Evolutionary conservation across 1,284 basidiomycete species (phyloP).

Genomic region (Amylostereum chailletii): DNA sequence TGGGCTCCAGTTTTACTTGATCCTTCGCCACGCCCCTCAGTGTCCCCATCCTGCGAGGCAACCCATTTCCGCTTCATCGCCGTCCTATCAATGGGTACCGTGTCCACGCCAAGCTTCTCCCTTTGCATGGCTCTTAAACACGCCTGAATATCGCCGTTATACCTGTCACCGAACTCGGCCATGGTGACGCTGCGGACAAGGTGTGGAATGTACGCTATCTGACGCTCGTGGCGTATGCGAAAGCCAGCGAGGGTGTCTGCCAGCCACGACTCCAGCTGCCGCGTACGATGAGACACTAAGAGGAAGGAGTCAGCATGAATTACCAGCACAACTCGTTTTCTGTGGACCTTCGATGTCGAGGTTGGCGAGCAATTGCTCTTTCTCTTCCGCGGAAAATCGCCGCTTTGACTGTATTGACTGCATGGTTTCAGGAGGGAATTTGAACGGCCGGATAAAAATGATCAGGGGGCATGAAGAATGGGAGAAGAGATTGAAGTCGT

Average conservation of each 20-base stretch:
- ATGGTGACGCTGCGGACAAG: slow-evolving; percentile 63
- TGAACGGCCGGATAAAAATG: too few relatives aligned
- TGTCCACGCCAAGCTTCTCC: slow-evolving; percentile 32
- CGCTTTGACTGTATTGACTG: too few relatives aligned
- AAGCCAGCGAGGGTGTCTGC: slow-evolving; percentile 63
- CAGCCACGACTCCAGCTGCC: slow-evolving; percentile 65
- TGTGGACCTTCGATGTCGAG: slow-evolving; percentile 67
- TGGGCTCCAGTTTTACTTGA: slow-evolving; percentile 14
- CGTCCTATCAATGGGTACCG: slow-evolving; percentile 50
- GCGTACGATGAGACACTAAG: slow-evolving; percentile 59
- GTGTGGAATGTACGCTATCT: slow-evolving; percentile 66
- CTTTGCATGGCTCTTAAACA: slow-evolving; percentile 58
- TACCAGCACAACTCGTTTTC: too few relatives aligned
- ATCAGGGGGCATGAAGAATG: too few relatives aligned
- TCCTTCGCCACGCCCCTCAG: slow-evolving; percentile 25
- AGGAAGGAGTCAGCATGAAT: slow-evolving; percentile 2
- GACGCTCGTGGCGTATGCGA: slow-evolving; percentile 58
- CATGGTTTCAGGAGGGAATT: too few relatives aligned
- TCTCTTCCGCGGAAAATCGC: slow-evolving; percentile 49
- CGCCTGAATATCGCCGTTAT: slow-evolving; percentile 62
- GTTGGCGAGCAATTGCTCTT: slow-evolving; percentile 64
- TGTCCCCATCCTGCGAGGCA: slow-evolving; percentile 46
- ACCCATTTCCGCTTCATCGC: slow-evolving; percentile 70
- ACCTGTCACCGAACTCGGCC: slow-evolving; percentile 69
- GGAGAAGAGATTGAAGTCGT: too few relatives aligned